A percentile compares a stretch with the other conserved stretches of the same genome.
These are phyloP conservation scores for Dendrobium huoshanense DNA, from an alignment of 106 monocot genomes.

Conservation along the genomic window DNA sequence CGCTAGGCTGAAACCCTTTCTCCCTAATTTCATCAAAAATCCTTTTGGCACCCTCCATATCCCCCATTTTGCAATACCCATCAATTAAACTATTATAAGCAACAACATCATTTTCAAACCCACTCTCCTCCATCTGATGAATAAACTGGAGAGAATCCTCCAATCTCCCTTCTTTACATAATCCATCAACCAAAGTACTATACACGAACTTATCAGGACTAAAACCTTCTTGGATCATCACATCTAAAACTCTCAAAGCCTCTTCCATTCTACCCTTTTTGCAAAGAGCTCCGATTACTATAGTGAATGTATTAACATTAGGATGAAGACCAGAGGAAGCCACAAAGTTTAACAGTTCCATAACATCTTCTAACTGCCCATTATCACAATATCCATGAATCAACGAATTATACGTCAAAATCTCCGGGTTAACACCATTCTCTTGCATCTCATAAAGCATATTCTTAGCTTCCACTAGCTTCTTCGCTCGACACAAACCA, in stretches of 20 bases:
- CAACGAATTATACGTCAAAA: conserved; percentile 24
- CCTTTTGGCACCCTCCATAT: conserved; percentile 15
- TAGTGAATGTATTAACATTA: conserved; percentile 9
- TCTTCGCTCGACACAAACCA: conserved; percentile 14
- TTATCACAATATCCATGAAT: conserved; percentile 18
- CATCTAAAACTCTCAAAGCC: conserved; percentile 11
- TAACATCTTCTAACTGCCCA: conserved; percentile 9
- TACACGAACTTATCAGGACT: conserved; percentile 14
- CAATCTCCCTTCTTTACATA: conserved; percentile 23
- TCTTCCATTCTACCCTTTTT: conserved; percentile 15
- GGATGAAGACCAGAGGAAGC: background rate
- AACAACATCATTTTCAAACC: conserved; percentile 16
- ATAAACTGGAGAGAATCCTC: conserved; percentile 12
- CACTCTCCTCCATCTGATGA: conserved; percentile 10
- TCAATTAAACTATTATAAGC: conserved; percentile 25
- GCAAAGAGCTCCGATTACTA: conserved; percentile 12
- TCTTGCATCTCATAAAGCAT: conserved; percentile 24
- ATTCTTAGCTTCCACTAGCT: conserved; percentile 11
- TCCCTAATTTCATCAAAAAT: conserved; percentile 14
- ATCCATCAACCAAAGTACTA: conserved; percentile 11
- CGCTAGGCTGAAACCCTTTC: conserved; percentile 11
- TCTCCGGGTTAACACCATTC: conserved; percentile 17
- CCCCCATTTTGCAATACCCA: conserved; percentile 22
- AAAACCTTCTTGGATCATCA: conserved; percentile 11
- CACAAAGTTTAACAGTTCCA: conserved; percentile 9